phyloP scores from a whole-genome alignment of 495 filamentous ascomycete genomes.

The Podospora fimiseda region DNA sequence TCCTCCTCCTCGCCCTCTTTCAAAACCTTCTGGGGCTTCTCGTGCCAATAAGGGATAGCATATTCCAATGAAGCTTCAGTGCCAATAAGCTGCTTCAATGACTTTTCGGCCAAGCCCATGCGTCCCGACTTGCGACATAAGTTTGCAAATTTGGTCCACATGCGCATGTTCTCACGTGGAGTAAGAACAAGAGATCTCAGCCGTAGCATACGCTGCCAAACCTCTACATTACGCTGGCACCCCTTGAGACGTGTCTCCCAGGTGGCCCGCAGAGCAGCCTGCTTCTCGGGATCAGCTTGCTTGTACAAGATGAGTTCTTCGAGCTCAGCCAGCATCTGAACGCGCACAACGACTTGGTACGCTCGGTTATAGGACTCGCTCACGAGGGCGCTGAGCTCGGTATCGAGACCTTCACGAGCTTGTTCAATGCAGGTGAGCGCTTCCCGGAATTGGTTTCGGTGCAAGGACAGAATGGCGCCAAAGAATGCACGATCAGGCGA shows the following conservation, averaged over 20 bases:
- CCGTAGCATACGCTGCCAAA: slow-evolving; percentile 97
- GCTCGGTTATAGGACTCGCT: slow-evolving; percentile 95
- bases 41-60: slow-evolving; percentile 49
- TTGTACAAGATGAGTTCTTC: slow-evolving; percentile 98
- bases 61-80: slow-evolving; percentile 58
- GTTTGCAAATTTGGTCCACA: slow-evolving; percentile 99
- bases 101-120: slow-evolving; percentile 93
- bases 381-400: slow-evolving; percentile 86
- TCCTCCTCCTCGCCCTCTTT: background rate
- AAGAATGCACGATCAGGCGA: slow-evolving; percentile 97
- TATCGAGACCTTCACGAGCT: slow-evolving; percentile 87
- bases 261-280: slow-evolving; percentile 81
- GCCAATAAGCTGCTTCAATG: slow-evolving; percentile 65
- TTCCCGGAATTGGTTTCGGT: slow-evolving; percentile 90
- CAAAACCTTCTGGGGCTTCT: slow-evolving; percentile 23
- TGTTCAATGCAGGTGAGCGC: slow-evolving; percentile 79
- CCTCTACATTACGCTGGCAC: slow-evolving; percentile 93
- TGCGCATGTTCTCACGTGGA: slow-evolving; percentile 88
- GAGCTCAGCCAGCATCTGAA: slow-evolving; percentile 97
- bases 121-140: slow-evolving; percentile 92
- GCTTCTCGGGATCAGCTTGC: slow-evolving; percentile 80
- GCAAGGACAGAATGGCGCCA: slow-evolving; percentile 85
- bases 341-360: slow-evolving; percentile 89
- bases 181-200: slow-evolving; percentile 85
- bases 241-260: slow-evolving; percentile 94